Evolutionary conservation across 768 basidiomycete species (phyloP).

Genomic region (Sistotremastrum niveocremeum): DNA sequence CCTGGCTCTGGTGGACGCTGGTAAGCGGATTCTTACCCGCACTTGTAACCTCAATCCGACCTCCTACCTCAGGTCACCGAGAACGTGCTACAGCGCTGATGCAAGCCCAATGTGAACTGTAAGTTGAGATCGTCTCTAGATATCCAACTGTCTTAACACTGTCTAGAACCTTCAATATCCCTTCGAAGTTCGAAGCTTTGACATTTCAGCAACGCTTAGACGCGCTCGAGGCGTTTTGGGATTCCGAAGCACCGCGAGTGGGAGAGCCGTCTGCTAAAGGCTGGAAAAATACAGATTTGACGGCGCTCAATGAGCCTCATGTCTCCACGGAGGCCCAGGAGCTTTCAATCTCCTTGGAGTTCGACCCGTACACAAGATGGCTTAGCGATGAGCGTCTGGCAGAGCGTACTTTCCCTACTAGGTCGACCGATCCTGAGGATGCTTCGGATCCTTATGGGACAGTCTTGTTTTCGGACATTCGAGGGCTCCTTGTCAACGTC

Average conservation of each 20-base stretch:
- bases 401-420: constrained; percentile 38
- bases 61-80: constrained; percentile 36
- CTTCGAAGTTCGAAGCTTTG: constrained; percentile 27
- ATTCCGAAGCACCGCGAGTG: constrained; percentile 62
- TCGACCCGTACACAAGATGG: constrained; percentile 62
- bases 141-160: not conserved
- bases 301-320: constrained; percentile 8
- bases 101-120: constrained; percentile 79
- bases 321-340: not conserved
- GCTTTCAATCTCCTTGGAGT: constrained; percentile 1
- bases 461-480: constrained; percentile 63
- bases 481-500: constrained; percentile 35
- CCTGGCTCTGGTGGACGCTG: constrained; percentile 49
- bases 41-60: not conserved
- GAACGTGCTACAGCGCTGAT: constrained; percentile 69
- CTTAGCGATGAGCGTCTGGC: constrained; percentile 36
- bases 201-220: constrained; percentile 38
- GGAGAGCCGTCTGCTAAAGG: constrained; percentile 56
- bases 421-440: constrained; percentile 35
- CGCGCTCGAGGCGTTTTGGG: constrained; percentile 72
- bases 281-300: constrained; percentile 44
- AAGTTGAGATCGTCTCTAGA: constrained; percentile 13
- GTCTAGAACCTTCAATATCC: constrained; percentile 44
- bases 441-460: constrained; percentile 57
- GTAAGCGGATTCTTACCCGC: constrained; percentile 23